Conservation (phyloP, 305 asterid genomes). For the Solanum hybrid region DNA sequence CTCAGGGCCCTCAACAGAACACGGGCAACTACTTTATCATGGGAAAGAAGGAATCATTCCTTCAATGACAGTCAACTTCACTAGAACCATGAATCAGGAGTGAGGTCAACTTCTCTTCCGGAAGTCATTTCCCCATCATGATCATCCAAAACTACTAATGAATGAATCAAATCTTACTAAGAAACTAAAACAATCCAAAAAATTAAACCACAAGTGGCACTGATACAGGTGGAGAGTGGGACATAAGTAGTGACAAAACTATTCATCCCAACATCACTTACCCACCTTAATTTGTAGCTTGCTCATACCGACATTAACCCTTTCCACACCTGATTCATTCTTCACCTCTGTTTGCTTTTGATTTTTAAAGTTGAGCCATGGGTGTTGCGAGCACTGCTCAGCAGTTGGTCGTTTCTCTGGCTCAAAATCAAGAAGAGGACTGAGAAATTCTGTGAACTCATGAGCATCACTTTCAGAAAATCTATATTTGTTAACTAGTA, state of each 20-base stretch:
- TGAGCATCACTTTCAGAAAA: conserved; percentile 53
- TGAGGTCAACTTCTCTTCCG: conserved; percentile 14
- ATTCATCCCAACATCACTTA: conserved; percentile 31
- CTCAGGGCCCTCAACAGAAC: conserved; percentile 6
- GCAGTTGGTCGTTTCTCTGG: conserved; percentile 91
- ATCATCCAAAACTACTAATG: conserved; percentile 24
- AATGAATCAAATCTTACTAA: conserved; percentile 28
- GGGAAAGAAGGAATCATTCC: conserved; percentile 6
- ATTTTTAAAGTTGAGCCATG: conserved; percentile 47
- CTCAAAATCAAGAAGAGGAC: conserved; percentile 74
- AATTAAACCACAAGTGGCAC: conserved; percentile 26
- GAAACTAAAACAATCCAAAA: conserved; percentile 14
- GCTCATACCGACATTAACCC: conserved; percentile 43
- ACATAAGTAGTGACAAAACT: background rate
- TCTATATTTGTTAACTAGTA: conserved; percentile 60
- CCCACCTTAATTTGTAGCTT: conserved; percentile 50
- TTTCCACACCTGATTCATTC: conserved; percentile 36
- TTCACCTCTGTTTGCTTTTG: conserved; percentile 24
- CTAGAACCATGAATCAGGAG: conserved; percentile 13
- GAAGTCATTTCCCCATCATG: conserved; percentile 30
- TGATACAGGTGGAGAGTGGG: conserved; percentile 23
- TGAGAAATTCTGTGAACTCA: conserved; percentile 53
- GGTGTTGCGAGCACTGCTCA: conserved; percentile 74
- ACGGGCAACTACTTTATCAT: background rate
- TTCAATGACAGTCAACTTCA: conserved; percentile 8